These are phyloP conservation scores for Potentilla sterilis DNA, from an alignment of 306 rosid species.

Conservation along the genomic window DNA sequence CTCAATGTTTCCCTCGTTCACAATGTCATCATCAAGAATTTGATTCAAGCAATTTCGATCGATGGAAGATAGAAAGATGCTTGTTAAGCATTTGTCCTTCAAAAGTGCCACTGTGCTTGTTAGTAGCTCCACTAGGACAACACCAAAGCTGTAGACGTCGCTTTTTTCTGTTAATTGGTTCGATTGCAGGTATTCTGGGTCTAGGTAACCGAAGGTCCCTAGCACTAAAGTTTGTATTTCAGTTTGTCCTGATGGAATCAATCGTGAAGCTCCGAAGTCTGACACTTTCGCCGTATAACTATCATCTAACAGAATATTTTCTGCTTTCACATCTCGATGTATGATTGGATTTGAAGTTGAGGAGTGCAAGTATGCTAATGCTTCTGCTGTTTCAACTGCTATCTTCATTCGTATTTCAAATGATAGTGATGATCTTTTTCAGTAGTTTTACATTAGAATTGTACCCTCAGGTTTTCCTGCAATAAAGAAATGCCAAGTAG, in stretches of 20 bases:
- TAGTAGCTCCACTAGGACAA: slow-evolving; percentile 28
- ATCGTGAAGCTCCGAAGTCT: slow-evolving; percentile 4
- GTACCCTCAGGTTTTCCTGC: no score
- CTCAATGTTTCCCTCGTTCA: neutral
- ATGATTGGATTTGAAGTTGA: neutral
- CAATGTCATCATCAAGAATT: neutral
- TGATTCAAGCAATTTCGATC: neutral
- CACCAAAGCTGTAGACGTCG: slow-evolving; percentile 30
- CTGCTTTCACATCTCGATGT: slow-evolving; percentile 9
- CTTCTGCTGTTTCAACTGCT: slow-evolving; percentile 9
- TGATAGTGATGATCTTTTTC: neutral
- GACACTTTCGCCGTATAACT: neutral
- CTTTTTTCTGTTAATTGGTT: slow-evolving; percentile 26
- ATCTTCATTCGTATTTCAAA: neutral
- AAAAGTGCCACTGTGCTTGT: slow-evolving; percentile 15
- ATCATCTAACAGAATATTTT: neutral
- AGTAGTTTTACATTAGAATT: no score
- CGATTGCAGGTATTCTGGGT: slow-evolving; percentile 29
- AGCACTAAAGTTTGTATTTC: neutral
- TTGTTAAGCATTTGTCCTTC: neutral
- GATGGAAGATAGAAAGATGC: neutral
- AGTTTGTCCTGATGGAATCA: neutral
- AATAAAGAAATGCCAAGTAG: no score
- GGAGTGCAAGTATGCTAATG: slow-evolving; percentile 12
- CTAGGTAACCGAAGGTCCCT: slow-evolving; percentile 4